These are phyloP conservation scores for Paracorniculantispora psalliotae DNA, from an alignment of 2,329 filamentous ascomycete species.

Conservation along the genomic window DNA sequence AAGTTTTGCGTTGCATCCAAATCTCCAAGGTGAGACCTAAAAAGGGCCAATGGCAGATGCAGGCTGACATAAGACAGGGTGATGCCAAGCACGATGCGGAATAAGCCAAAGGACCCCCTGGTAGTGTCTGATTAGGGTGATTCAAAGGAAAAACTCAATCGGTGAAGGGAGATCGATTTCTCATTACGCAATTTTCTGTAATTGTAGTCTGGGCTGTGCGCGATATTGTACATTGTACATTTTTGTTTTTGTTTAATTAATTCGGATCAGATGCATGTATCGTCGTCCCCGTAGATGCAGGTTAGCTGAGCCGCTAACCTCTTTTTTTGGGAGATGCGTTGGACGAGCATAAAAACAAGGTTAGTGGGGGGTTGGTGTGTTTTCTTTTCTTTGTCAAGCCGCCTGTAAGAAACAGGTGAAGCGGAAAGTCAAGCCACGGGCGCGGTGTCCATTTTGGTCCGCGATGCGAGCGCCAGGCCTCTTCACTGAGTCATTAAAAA, in stretches of 20 bases:
- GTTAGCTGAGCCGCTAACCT: too few species aligned
- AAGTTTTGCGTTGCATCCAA: neutral
- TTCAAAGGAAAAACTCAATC: neutral
- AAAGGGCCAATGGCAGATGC: neutral
- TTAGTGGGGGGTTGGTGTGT: neutral
- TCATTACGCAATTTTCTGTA: neutral
- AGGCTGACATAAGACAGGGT: constrained; percentile 3
- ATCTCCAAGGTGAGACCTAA: neutral
- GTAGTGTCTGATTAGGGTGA: constrained; percentile 3
- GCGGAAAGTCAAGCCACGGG: neutral
- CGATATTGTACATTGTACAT: too few species aligned
- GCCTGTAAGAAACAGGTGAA: neutral
- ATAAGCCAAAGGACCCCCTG: neutral
- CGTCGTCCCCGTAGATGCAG: too few species aligned
- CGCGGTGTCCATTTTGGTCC: neutral
- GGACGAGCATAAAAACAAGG: neutral
- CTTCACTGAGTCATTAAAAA: neutral
- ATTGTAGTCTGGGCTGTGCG: neutral
- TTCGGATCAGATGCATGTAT: too few species aligned
- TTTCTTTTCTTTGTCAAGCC: too few species aligned
- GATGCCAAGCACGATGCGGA: constrained; percentile 6
- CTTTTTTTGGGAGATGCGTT: neutral
- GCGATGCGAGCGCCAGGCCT: neutral
- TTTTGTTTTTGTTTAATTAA: too few species aligned
- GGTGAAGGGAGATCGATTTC: neutral